Evolutionary conservation across 2,329 filamentous ascomycete species (phyloP).

Genomic region (Aureobasidium sp.): DNA sequence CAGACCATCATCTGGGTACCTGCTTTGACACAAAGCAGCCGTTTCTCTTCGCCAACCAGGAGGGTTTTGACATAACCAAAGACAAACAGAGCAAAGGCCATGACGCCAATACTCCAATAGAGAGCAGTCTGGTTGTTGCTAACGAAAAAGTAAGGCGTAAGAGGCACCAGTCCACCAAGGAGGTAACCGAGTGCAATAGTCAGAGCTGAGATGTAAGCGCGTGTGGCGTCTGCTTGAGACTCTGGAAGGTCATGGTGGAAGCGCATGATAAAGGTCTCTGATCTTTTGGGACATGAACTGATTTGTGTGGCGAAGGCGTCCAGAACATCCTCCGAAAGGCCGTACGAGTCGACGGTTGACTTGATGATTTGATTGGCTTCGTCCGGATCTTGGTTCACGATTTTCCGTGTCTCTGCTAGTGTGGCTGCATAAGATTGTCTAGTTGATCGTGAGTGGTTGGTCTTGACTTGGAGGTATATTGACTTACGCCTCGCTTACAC

Average conservation of each 20-base stretch:
- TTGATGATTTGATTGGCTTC: not conserved
- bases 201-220: conserved; percentile 46
- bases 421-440: conserved; percentile 12
- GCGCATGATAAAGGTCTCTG: not conserved
- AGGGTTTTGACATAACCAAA: conserved; percentile 59
- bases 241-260: conserved; percentile 36
- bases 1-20: conserved; percentile 58
- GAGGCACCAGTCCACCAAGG: conserved; percentile 59
- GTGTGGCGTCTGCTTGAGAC: conserved; percentile 32
- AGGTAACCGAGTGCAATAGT: conserved; percentile 64
- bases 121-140: conserved; percentile 40
- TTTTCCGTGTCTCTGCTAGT: not conserved
- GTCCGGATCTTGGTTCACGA: not conserved
- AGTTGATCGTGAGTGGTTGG: not conserved
- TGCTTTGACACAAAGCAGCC: conserved; percentile 12
- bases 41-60: conserved; percentile 35
- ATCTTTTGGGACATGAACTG: not conserved
- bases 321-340: not conserved
- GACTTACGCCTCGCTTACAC: conserved; percentile 39
- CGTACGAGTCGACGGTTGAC: not conserved
- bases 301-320: conserved; percentile 2
- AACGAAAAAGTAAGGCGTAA: conserved; percentile 59
- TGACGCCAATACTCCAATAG: conserved; percentile 51
- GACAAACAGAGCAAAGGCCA: conserved; percentile 49
- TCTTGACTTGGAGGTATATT: not conserved